Evolutionary conservation across 306 rosid genomes (phyloP).

Genomic region (Ziziphus jujuba): DNA sequence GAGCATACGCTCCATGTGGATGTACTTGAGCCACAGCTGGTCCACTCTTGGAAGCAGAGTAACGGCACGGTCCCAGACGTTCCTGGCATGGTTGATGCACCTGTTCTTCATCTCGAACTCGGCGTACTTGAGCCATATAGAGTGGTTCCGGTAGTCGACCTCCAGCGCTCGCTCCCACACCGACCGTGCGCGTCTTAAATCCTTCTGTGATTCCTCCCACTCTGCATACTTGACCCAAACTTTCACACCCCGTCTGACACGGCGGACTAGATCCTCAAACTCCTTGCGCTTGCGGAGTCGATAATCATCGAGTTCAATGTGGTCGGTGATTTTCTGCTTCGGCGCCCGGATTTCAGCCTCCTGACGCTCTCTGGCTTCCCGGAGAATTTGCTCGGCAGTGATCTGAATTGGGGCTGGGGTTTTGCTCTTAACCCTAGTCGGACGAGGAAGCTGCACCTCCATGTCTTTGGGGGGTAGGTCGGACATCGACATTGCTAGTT

Average conservation of each 20-base stretch:
- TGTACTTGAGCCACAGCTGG: constrained; percentile 86
- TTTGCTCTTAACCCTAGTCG: constrained; percentile 85
- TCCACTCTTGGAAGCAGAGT: constrained; percentile 74
- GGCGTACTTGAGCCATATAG: constrained; percentile 85
- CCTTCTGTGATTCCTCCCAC: constrained; percentile 92
- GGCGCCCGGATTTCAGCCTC: constrained; percentile 93
- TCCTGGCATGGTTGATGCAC: constrained; percentile 79
- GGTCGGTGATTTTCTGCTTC: constrained; percentile 81
- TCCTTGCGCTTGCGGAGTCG: constrained; percentile 88
- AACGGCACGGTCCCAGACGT: constrained; percentile 89
- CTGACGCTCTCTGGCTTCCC: constrained; percentile 91
- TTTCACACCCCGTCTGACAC: constrained; percentile 66
- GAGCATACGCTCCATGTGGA: constrained; percentile 54
- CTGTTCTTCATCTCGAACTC: constrained; percentile 93
- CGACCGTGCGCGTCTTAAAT: constrained; percentile 81
- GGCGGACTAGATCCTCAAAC: constrained; percentile 77
- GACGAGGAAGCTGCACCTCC: constrained; percentile 93
- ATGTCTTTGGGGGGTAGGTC: constrained; percentile 83
- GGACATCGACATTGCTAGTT: no score
- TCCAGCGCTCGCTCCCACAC: constrained; percentile 91
- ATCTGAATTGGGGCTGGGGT: constrained; percentile 85
- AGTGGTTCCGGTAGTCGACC: constrained; percentile 83
- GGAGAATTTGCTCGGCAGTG: no score
- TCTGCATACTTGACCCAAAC: constrained; percentile 87
- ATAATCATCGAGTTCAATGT: constrained; percentile 75